Evolutionary conservation across 345 rosid genomes (phyloP).

Genomic region (Anastatica hierochuntica): DNA sequence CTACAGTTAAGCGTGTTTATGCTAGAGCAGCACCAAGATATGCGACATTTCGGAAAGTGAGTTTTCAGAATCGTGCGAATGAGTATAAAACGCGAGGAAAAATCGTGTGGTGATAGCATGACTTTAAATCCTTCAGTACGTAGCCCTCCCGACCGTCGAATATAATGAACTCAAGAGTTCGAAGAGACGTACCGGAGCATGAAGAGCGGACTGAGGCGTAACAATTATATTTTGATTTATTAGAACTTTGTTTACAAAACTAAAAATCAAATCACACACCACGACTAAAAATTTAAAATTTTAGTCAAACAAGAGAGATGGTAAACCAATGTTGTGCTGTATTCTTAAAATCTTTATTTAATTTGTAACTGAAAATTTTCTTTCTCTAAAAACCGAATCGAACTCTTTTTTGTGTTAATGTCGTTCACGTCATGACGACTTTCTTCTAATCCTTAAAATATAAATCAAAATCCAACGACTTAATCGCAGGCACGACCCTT

Average conservation of each 20-base stretch:
- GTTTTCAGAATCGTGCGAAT: too few relatives aligned
- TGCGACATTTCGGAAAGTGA: too few relatives aligned
- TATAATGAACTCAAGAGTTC: too few relatives aligned
- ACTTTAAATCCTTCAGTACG: too few relatives aligned
- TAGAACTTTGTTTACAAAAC: neutral
- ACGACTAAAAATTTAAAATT: neutral
- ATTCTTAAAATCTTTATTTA: neutral
- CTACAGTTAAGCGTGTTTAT: too few relatives aligned
- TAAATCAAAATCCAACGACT: conserved; percentile 18
- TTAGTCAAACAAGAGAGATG: conserved; percentile 5
- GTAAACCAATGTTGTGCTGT: conserved; percentile 14
- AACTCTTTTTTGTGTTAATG: conserved; percentile 18
- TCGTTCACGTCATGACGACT: conserved; percentile 24
- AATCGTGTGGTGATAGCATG: too few relatives aligned
- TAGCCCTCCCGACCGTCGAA: too few relatives aligned
- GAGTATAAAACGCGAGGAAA: too few relatives aligned
- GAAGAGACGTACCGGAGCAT: too few relatives aligned
- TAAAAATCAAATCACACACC: neutral
- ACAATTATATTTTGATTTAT: too few relatives aligned
- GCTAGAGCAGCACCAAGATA: too few relatives aligned
- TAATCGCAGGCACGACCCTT: conserved; percentile 21
- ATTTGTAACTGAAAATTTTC: neutral
- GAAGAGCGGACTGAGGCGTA: too few relatives aligned
- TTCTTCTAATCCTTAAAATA: neutral
- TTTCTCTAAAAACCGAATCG: neutral